phyloP scores from a whole-genome alignment of 2,329 filamentous ascomycete genomes.

The Helminthosporium solani region DNA sequence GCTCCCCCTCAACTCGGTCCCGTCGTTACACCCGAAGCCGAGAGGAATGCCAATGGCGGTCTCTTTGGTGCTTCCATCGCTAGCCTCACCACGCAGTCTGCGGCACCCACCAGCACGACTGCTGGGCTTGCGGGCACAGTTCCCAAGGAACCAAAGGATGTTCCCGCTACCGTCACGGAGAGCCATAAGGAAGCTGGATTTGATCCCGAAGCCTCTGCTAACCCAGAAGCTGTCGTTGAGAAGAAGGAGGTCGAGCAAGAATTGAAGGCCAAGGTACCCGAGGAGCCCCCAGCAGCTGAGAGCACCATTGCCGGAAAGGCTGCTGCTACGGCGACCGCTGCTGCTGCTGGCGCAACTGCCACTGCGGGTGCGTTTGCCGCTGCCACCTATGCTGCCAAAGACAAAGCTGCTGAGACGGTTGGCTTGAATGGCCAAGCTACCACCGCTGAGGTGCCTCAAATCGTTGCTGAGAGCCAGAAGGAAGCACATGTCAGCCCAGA shows the following conservation, averaged over 20 bases:
- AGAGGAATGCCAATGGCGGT: slow-evolving; percentile 45
- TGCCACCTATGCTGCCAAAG: slow-evolving; percentile 33
- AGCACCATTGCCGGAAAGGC: slow-evolving; percentile 47
- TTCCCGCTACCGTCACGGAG: slow-evolving; percentile 66
- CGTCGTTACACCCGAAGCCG: slow-evolving; percentile 48
- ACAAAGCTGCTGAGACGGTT: slow-evolving; percentile 41
- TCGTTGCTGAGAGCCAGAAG: slow-evolving; percentile 71
- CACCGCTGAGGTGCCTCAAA: slow-evolving; percentile 49
- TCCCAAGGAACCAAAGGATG: slow-evolving; percentile 43
- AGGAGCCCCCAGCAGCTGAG: slow-evolving; percentile 54
- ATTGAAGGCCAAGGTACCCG: slow-evolving; percentile 65
- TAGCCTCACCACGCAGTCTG: slow-evolving; percentile 58
- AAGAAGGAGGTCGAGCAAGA: slow-evolving; percentile 72
- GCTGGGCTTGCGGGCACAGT: slow-evolving; percentile 48
- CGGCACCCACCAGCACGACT: slow-evolving; percentile 48
- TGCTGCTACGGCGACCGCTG: slow-evolving; percentile 43
- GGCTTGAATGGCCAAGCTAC: slow-evolving; percentile 46
- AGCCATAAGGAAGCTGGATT: slow-evolving; percentile 67
- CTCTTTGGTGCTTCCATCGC: slow-evolving; percentile 55
- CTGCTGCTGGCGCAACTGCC: slow-evolving; percentile 44
- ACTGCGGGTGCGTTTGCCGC: slow-evolving; percentile 43
- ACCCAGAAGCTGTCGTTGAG: slow-evolving; percentile 65
- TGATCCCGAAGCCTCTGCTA: slow-evolving; percentile 67
- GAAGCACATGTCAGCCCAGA: slow-evolving; percentile 64
- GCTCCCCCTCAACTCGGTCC: slow-evolving; percentile 47